Evolutionary conservation across 1,284 basidiomycete species (phyloP), one percentile per base, ranked within the genome.

Genomic region (Tilletiaria anomala): DNA sequence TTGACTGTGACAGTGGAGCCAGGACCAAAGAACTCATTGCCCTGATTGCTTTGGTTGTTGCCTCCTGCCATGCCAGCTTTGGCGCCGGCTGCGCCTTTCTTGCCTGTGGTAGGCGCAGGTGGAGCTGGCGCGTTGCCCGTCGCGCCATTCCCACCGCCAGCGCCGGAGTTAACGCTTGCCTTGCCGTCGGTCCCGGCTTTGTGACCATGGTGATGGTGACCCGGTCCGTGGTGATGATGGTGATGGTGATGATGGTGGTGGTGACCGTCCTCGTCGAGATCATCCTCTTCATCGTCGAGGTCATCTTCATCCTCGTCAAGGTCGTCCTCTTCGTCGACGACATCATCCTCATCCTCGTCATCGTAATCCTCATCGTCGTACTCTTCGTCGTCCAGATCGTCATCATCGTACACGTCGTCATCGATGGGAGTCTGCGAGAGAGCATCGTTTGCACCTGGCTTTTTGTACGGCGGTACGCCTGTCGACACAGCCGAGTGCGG

Each of bases 1-100:
- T 85, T 82, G 56, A 85, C 83, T 40, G 83, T 82, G 23, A 88
- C 71, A 59, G 76, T 81, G 62, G 71, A 78, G 43, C 82, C 80
- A 54, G 85, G 78, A 54, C 78, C 80, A 68, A 86, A 82, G 49
- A 83, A 73, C 52, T 83, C 82, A 53, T 74, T 73, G 61, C 69
- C 48, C 24, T 45, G 47, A 35, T 20, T n/a, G 35, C 20, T 19
- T 20, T 16, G 14, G 5, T 16, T 19, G 2, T 16, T 20, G n/a
- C 6, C 17, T 16, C 14, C 33, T 20, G 12, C 21, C 33, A 12
- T n/a, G 32, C 10, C 18, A n/a, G 17, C 33, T 6, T 32, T 32
- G 6, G 32, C 15, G 6, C 15, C 32, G 14, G 32, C 32, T 6
- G 32, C 32, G 2, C 15, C 3, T 14, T 35, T 35, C 18, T 35